phyloP scores from a whole-genome alignment of 805 yeast species.

The Schizosaccharomyces osmophilus region DNA sequence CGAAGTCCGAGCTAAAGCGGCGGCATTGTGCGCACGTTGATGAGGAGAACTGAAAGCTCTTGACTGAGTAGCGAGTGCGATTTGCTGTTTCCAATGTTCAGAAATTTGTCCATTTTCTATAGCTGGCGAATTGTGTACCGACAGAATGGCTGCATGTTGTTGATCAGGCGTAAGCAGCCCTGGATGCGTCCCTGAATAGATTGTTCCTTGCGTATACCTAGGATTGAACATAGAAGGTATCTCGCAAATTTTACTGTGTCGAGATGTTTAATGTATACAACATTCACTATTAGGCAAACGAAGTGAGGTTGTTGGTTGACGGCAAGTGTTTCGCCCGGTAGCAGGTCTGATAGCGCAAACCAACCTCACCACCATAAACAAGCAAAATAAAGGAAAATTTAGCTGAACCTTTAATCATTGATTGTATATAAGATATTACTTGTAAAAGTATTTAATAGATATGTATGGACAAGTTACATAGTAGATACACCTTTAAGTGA shows the following conservation, averaged over 20 bases:
- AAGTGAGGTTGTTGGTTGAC: neutral
- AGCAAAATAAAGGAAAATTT: too few species aligned
- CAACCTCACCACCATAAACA: neutral
- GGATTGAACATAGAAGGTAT: neutral
- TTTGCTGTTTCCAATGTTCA: slow-evolving; percentile 1
- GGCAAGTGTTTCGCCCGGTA: neutral
- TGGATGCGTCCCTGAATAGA: neutral
- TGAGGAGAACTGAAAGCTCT: neutral
- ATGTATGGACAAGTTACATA: too few species aligned
- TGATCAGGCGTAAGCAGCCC: neutral
- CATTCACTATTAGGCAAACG: neutral
- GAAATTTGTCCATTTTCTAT: neutral
- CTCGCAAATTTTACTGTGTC: neutral
- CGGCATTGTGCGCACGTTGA: neutral
- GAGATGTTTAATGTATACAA: neutral
- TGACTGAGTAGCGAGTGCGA: neutral
- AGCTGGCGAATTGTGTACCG: neutral
- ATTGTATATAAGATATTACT: too few species aligned
- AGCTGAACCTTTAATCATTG: too few species aligned
- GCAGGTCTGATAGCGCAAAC: neutral
- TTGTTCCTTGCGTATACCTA: neutral
- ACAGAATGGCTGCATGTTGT: neutral
- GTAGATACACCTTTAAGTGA: too few species aligned
- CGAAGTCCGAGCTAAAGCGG: neutral
- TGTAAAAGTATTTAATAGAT: too few species aligned